Evolutionary conservation across 441 rosid genomes (phyloP), one percentile per base, ranked within the genome.

Genomic region (Erysimum cheiri): DNA sequence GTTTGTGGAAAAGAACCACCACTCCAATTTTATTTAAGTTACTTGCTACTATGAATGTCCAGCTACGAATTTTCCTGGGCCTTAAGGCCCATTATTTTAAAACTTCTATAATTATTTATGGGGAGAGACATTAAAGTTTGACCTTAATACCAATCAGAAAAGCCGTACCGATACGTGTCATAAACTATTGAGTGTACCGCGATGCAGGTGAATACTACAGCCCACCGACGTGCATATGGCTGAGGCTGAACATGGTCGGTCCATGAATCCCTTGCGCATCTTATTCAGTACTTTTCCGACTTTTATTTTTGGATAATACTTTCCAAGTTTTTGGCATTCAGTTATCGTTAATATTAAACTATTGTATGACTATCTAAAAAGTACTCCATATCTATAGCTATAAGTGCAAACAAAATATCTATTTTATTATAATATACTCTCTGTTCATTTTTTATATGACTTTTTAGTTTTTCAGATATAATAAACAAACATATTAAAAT

Each of bases 181-280:
- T 19, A 19, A 47, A 5, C 9, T 29, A 6, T 12, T 29, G 15
- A 60, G 43, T 28, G 46, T 19, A 47, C 58, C 22, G 71, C 59
- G 65, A 64, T 55, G 43, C 52, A 72, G 24, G 35, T 22, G 59
- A 64, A 28, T 64, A 55, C 37, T 55, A 55, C 22, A 12, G 4
- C 35, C 64, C 8, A 72, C 70, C 70, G 76, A 63, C 64, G 50
- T 71, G 26, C 56, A 64, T 48, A 55, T 36, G 64, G 5, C 47
- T 0, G 59, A 70, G n/a, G n/a, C n/a, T n/a, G n/a, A n/a, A 71
- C 58, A 55, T 24, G 43, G 70, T 63, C 58, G 75, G 75, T 55
- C 76, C 70, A 64, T 46, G 5, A 46, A 61, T 33, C 47, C 19
- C 19, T 44, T 53, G 14, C 64, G 50, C 64, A 47, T 63, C 64